phyloP scores from a whole-genome alignment of 805 yeast species.

The Kluyveromyces siamensis region DNA sequence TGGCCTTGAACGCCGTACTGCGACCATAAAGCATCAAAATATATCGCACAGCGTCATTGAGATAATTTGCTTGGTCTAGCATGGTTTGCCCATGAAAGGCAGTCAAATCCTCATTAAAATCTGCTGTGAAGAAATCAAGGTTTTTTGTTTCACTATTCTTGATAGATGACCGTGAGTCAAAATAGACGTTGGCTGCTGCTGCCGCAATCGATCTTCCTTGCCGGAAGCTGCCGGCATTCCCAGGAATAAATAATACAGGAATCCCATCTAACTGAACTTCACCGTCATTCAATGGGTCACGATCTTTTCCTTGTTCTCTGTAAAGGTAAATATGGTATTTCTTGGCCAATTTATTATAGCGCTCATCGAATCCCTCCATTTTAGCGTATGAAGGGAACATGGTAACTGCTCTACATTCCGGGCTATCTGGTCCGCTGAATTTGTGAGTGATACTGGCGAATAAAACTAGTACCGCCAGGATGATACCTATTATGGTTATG shows the following conservation, averaged over 20 bases:
- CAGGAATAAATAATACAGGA: slow-evolving; percentile 91
- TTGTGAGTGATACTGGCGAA: slow-evolving; percentile 7
- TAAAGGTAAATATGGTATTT: slow-evolving; percentile 82
- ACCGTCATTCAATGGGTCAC: slow-evolving; percentile 36
- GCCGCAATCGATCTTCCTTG: slow-evolving; percentile 93
- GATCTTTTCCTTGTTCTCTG: slow-evolving; percentile 70
- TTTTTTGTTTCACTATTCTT: slow-evolving; percentile 30
- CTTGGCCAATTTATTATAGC: slow-evolving; percentile 44
- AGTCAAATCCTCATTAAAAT: slow-evolving; percentile 91
- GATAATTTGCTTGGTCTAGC: slow-evolving; percentile 86
- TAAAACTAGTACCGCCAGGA: slow-evolving; percentile 9
- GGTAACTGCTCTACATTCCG: slow-evolving; percentile 56
- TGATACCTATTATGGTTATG: slow-evolving; percentile 12
- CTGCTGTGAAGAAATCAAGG: slow-evolving; percentile 83
- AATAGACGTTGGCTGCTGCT: slow-evolving; percentile 51
- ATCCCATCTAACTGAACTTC: slow-evolving; percentile 48
- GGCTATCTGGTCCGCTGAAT: slow-evolving; percentile 38
- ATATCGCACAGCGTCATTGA: slow-evolving; percentile 78
- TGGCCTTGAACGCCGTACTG: slow-evolving; percentile 9
- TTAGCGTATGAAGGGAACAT: slow-evolving; percentile 84
- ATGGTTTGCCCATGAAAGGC: slow-evolving; percentile 94
- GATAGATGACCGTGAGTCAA: slow-evolving; percentile 24
- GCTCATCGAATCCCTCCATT: slow-evolving; percentile 65
- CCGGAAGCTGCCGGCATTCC: slow-evolving; percentile 90
- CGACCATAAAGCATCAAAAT: slow-evolving; percentile 57